Conservation (phyloP, 257 asterid species). For the Capsicum chinense region DNA sequence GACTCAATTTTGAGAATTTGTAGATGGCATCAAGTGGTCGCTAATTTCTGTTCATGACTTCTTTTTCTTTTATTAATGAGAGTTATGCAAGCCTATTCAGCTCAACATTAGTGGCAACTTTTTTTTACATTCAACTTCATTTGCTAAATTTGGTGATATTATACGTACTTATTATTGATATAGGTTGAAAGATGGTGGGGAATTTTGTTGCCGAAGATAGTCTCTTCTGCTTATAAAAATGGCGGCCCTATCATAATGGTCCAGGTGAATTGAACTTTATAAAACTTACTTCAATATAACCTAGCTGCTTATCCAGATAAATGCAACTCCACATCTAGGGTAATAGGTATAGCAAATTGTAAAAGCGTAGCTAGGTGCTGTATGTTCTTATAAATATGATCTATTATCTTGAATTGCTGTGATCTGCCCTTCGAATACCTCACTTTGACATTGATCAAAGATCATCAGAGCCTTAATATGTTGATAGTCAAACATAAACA, state of each 20-base stretch:
- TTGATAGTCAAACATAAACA: background rate
- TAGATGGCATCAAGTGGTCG: background rate
- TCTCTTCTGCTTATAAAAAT: slow-evolving; percentile 72
- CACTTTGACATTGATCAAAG: background rate
- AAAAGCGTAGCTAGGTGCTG: background rate
- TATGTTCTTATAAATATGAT: slow-evolving; percentile 12
- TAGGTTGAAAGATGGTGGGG: slow-evolving; percentile 96
- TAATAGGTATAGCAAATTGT: background rate
- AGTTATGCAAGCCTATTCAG: background rate
- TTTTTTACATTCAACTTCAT: background rate
- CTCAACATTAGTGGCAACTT: background rate
- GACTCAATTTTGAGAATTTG: background rate
- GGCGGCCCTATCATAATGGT: slow-evolving; percentile 95
- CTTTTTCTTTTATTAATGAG: background rate
- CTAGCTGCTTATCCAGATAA: background rate
- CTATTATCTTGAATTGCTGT: background rate
- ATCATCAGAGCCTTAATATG: background rate
- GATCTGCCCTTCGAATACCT: background rate
- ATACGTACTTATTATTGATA: slow-evolving; percentile 31
- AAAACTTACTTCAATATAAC: slow-evolving; percentile 14
- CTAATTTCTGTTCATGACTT: background rate
- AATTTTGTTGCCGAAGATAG: slow-evolving; percentile 72
- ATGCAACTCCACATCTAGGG: background rate
- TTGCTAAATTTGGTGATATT: slow-evolving; percentile 19
- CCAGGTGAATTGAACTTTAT: slow-evolving; percentile 58